Base-by-base conservation (phyloP, 345 rosid genomes). In the Lepidium aucheri region DNA sequence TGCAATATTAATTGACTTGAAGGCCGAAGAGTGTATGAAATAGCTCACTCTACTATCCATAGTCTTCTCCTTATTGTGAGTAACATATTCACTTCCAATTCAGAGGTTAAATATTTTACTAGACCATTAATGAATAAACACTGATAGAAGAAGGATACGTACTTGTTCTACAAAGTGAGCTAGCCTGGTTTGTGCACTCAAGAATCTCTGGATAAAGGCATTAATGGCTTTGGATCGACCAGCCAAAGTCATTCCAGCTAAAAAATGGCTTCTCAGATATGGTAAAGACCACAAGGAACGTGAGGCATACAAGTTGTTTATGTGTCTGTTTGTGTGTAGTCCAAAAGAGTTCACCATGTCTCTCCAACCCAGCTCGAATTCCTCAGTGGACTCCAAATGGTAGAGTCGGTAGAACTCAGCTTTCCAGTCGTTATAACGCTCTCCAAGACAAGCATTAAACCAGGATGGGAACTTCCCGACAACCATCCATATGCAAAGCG, bases 401-500 rank as follows among this genome's bases (percentile, higher is more conserved):
- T 93, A 93, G 22, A 93, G 90, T 11, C 94, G 82, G 79, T 81
- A 78, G 64, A 90, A 93, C 76, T 87, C 98, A 44, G 90, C 76
- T 76, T 93, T 93, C 98, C 98, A 93, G 78, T 86, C 94, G 13
- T 85, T 93, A 74, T 93, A 93, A 12, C 84, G 88, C 61, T 93
- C 98, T 18, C 97, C 97, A 34, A 93, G 80, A 73, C 85, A 85
- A 74, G 94, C 96, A 71, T 89, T 89, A 75, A 89, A 90, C 91
- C 98, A 93, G 36, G 98, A 89, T 13, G 98, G 95, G 65, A 92
- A 92, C 77, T 92, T 92, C 15, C 82, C 95, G 66, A 88, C 88
- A 53, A 90, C 82, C 97, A 93, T 85, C 98, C 98, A 93, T 77
- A 93, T 86, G 83, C 97, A 90, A 47, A 88, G 94, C 32, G 94